phyloP scores from a whole-genome alignment of 1,284 basidiomycete species.

The Pseudomicrostroma phylloplanum region DNA sequence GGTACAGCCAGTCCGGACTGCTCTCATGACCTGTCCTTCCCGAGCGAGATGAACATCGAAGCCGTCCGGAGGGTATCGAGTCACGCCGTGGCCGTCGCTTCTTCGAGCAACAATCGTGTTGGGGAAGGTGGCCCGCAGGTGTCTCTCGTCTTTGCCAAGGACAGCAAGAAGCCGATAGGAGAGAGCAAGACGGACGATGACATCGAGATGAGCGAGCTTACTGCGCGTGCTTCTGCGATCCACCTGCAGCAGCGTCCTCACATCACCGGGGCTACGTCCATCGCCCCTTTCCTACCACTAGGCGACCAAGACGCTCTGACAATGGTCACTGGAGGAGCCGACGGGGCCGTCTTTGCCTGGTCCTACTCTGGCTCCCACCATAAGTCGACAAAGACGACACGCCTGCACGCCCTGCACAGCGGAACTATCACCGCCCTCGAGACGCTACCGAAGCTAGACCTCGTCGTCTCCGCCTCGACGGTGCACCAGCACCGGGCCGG shows the following conservation, averaged over 20 bases:
- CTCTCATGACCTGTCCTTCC: too few species aligned
- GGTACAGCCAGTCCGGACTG: neutral
- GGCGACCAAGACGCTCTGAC: neutral
- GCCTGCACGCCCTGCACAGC: neutral
- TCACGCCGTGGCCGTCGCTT: neutral
- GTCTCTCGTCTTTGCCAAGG: neutral
- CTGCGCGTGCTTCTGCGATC: neutral
- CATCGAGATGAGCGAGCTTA: neutral
- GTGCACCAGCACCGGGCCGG: neutral
- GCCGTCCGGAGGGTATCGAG: neutral
- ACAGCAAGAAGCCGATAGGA: neutral
- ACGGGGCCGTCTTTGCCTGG: constrained; percentile 1
- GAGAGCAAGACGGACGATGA: neutral
- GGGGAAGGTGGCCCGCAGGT: constrained; percentile 3
- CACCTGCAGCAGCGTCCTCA: neutral
- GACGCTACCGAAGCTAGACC: neutral
- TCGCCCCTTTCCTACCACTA: neutral
- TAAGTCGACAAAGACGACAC: neutral
- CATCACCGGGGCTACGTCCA: neutral
- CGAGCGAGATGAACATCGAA: neutral
- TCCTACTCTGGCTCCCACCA: neutral
- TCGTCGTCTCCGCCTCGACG: neutral
- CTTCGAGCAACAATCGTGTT: neutral
- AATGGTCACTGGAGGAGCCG: neutral
- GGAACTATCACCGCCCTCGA: neutral